Percentiles rank a stretch among this genome's conserved stretches.
phyloP scores from a whole-genome alignment of 139 green algal genomes.

The Tetraselmis chui region DNA sequence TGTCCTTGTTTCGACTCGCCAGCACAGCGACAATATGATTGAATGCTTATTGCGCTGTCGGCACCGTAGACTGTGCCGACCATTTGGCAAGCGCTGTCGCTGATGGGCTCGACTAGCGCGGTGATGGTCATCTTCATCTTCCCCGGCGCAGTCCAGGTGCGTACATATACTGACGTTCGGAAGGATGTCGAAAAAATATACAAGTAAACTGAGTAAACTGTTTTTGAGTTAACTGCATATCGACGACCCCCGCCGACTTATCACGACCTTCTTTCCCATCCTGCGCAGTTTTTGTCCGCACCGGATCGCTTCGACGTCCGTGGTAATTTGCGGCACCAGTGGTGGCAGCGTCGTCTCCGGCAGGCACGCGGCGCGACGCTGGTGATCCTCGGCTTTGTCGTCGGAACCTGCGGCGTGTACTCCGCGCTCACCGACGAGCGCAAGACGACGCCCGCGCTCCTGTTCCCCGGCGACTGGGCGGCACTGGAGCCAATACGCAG shows the following conservation, averaged over 20 bases:
- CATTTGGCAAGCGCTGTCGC: not conserved
- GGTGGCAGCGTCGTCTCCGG: not conserved
- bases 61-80: not conserved
- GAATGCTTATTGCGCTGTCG: too few relatives aligned
- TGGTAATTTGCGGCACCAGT: not conserved
- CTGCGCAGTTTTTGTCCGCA: not conserved
- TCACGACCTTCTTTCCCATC: too few relatives aligned
- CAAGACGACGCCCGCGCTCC: too few relatives aligned
- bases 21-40: too few relatives aligned
- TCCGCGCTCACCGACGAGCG: not conserved
- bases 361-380: not conserved
- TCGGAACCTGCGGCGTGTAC: not conserved
- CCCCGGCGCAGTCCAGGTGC: not conserved
- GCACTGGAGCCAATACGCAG: too few relatives aligned
- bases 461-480: too few relatives aligned
- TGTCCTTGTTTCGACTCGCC: too few relatives aligned
- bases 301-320: not conserved
- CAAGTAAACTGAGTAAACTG: too few relatives aligned
- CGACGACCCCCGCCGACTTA: too few relatives aligned
- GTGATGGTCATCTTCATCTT: not conserved
- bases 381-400: not conserved
- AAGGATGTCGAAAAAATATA: too few relatives aligned
- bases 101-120: not conserved
- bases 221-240: too few relatives aligned
- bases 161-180: too few relatives aligned